A percentile compares a stretch with the other conserved stretches of the same genome.
These are phyloP conservation scores for Solanum etuberosum DNA, from an alignment of 257 asterid species.

Conservation along the genomic window DNA sequence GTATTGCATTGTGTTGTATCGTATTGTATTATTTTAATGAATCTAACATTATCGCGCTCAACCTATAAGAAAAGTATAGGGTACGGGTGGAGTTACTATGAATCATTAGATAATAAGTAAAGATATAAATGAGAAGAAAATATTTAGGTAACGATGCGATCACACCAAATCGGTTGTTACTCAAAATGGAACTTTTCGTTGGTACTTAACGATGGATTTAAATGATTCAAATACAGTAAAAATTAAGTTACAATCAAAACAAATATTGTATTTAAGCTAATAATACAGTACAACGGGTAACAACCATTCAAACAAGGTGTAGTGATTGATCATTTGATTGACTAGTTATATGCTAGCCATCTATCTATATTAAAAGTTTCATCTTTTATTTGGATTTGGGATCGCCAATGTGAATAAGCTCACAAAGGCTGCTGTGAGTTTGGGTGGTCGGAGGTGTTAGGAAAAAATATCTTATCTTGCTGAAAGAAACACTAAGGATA, in stretches of 20 bases:
- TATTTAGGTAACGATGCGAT: too few relatives aligned
- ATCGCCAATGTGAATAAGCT: not conserved
- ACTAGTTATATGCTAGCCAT: not conserved
- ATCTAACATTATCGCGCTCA: too few relatives aligned
- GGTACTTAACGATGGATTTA: too few relatives aligned
- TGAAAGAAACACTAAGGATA: not conserved
- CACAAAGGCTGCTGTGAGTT: not conserved
- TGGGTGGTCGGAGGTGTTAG: not conserved
- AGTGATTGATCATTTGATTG: not conserved
- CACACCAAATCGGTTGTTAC: too few relatives aligned
- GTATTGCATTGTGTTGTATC: too few relatives aligned
- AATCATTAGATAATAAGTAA: too few relatives aligned
- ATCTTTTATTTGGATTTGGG: not conserved
- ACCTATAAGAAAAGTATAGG: too few relatives aligned
- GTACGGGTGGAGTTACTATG: too few relatives aligned
- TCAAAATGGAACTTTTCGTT: too few relatives aligned
- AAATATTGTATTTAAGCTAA: not conserved
- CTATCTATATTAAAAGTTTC: not conserved
- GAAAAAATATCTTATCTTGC: not conserved
- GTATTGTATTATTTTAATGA: too few relatives aligned
- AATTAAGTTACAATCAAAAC: not conserved
- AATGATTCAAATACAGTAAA: too few relatives aligned
- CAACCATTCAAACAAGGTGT: not conserved
- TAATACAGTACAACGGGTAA: not conserved
- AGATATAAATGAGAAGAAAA: too few relatives aligned